phyloP scores from a whole-genome alignment of 495 filamentous ascomycete genomes.

The Penicillium turbatum region DNA sequence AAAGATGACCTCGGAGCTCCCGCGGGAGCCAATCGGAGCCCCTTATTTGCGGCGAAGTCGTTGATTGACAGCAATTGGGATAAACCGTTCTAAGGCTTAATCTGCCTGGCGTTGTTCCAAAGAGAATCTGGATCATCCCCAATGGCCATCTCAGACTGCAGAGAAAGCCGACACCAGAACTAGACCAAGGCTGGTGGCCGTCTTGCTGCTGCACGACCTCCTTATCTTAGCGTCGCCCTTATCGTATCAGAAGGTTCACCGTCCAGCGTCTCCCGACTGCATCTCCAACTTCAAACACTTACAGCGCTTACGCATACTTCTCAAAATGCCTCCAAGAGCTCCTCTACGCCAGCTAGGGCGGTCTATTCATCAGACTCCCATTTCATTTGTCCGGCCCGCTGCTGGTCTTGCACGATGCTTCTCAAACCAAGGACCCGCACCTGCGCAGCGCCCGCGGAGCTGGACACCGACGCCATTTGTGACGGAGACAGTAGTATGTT shows the following conservation, averaged over 20 bases:
- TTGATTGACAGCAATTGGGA: background rate
- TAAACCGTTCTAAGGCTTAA: background rate
- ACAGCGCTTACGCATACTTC: background rate
- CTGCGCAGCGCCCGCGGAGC: slow-evolving; percentile 44
- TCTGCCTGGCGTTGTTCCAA: no score
- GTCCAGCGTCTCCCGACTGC: slow-evolving; percentile 8
- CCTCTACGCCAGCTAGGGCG: slow-evolving; percentile 31
- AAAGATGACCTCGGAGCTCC: slow-evolving; percentile 7
- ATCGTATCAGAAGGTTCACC: slow-evolving; percentile 9
- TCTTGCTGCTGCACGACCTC: slow-evolving; percentile 3
- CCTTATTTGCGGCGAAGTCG: slow-evolving; percentile 18
- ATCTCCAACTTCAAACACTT: background rate
- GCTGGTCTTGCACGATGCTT: slow-evolving; percentile 26
- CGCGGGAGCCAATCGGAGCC: slow-evolving; percentile 19
- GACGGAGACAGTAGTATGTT: slow-evolving; percentile 75
- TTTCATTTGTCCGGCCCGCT: slow-evolving; percentile 4
- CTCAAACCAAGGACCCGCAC: slow-evolving; percentile 30
- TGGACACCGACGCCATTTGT: slow-evolving; percentile 69
- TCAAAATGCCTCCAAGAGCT: slow-evolving; percentile 17
- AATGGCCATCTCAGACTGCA: no score
- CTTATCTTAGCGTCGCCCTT: slow-evolving; percentile 19
- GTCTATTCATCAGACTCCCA: slow-evolving; percentile 9
- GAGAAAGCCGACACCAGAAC: background rate
- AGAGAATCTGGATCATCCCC: no score
- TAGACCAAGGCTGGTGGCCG: no score